phyloP scores from a whole-genome alignment of 805 yeast genomes.

The Blastobotrys chiropterorum region DNA sequence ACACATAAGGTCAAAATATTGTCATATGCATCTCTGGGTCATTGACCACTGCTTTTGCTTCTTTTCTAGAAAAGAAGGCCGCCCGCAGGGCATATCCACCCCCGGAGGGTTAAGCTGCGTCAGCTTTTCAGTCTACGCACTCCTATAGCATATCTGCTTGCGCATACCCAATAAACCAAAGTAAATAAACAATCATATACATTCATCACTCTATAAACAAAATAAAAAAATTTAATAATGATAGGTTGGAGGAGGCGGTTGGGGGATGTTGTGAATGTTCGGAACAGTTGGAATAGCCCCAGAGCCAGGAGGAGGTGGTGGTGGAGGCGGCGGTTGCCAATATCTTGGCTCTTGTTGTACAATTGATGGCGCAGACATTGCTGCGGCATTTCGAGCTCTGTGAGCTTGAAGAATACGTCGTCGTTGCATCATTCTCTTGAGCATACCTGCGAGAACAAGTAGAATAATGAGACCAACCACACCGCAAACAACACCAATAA shows the following conservation, averaged over 20 bases:
- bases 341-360: background rate
- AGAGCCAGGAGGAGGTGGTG: constrained; percentile 1
- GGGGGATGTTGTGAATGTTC: background rate
- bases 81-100: too few relatives aligned
- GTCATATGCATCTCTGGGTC: background rate
- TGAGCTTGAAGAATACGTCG: background rate
- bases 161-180: too few relatives aligned
- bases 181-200: background rate
- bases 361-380: background rate
- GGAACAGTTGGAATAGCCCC: background rate
- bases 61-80: background rate
- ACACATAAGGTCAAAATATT: too few relatives aligned
- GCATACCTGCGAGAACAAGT: background rate
- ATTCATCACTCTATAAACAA: background rate
- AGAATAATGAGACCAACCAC: constrained; percentile 18
- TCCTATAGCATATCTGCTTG: too few relatives aligned
- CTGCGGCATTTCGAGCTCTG: background rate
- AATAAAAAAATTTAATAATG: background rate
- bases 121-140: too few relatives aligned
- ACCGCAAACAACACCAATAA: constrained; percentile 21
- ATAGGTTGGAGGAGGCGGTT: background rate
- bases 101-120: too few relatives aligned
- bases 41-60: too few relatives aligned
- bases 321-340: background rate
- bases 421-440: background rate